These are phyloP conservation scores for Bolboschoenoplectus hybrid DNA, from an alignment of 202 grass and related monocot genomes.

Conservation along the genomic window DNA sequence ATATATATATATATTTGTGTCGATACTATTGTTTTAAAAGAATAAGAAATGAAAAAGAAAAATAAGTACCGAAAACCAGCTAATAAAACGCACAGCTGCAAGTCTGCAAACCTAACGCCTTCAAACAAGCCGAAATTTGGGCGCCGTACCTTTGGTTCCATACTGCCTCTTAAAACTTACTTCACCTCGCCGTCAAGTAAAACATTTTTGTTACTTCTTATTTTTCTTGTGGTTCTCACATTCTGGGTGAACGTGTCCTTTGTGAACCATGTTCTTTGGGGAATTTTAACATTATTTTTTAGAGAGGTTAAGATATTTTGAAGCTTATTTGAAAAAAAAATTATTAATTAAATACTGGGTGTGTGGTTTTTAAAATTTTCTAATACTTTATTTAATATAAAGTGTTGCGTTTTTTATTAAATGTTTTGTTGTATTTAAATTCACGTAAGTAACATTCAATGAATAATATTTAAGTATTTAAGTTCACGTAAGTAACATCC, in stretches of 20 bases:
- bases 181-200: background rate
- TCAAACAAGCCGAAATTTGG: constrained; percentile 16
- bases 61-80: background rate
- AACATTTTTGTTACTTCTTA: background rate
- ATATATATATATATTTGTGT: no score
- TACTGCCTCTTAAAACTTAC: background rate
- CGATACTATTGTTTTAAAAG: no score
- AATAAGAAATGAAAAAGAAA: background rate
- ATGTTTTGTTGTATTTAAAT: no score
- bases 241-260: constrained; percentile 3
- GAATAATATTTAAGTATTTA: no score
- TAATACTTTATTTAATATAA: no score
- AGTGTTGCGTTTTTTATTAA: no score
- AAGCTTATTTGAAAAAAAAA: background rate
- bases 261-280: background rate
- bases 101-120: background rate
- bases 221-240: background rate
- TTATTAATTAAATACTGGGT: no score
- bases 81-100: background rate
- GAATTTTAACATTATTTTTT: background rate
- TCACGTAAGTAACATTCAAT: no score
- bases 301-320: background rate
- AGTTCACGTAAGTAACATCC: no score
- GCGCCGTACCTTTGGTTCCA: background rate
- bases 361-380: no score